Base-by-base conservation (phyloP, 2,329 filamentous ascomycete species). In the Phialophora chinensis region DNA sequence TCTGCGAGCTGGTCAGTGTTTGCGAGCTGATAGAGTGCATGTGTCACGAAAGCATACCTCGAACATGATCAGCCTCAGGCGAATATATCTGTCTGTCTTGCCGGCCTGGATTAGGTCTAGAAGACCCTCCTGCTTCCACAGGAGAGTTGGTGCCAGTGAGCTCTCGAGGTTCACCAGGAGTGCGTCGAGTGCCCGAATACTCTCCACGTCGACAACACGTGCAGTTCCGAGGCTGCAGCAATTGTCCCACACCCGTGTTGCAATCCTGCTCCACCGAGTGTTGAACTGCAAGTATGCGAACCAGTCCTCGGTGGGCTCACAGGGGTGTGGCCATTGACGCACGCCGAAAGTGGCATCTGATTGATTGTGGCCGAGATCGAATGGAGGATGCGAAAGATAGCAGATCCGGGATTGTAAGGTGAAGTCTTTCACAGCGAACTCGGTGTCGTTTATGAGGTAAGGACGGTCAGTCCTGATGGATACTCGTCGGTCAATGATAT, bases 401-500 rank as follows among this genome's bases (percentile, higher is more conserved):
- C 29, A 20, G 12, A 31, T 29, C 29, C 14, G 53, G 17, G 53
- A 55, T 35, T 31, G 25, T 31, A 17, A 31, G 29, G 25, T 55
- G 29, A 55, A 55, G 10, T 55, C 53, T 12, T 29, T 25, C 29
- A 55, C 53, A 11, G 25, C n/a, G 38, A 57, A 57, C 4, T 63
- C 61, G n/a, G 47, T 14, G 35, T 63, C 31, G 11, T 38, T 53
- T 20, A 63, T 56, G 20, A 56, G 29, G 14, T 60, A 25, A 1
- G 52, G 61, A n/a, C 53, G 50, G 7, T n/a, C 27, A 23, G 12
- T 20, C 25, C 23, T 57, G 7, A 63, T 31, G 2, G 61, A 54
- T 27, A 63, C n/a, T n/a, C 53, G 53, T 11, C 61, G 52, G 38
- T 63, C 61, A 29, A 63, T 57, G 29, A 42, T 29, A 53, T 49